Percentiles rank a stretch among this genome's conserved stretches.
phyloP scores from a whole-genome alignment of 106 monocot species.

The Amphibolis antarctica region DNA sequence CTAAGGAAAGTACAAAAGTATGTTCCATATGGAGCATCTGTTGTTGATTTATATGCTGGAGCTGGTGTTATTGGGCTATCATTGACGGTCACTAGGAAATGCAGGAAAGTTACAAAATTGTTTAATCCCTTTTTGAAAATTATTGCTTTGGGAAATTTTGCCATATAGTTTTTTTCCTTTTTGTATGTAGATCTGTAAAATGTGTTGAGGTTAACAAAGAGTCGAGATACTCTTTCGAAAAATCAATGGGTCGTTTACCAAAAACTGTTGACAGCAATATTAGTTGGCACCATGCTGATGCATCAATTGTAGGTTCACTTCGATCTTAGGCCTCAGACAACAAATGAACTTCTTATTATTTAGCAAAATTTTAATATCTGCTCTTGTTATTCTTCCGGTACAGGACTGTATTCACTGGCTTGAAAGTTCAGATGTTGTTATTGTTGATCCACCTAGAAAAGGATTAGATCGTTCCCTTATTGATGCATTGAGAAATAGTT shows the following conservation, averaged over 20 bases:
- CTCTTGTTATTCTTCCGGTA: not conserved
- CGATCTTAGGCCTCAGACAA: not conserved
- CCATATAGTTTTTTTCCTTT: not conserved
- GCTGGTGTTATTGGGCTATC: constrained; percentile 88
- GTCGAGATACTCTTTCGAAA: constrained; percentile 81
- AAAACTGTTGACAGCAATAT: constrained; percentile 56
- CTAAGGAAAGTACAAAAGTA: constrained; percentile 82
- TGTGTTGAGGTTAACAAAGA: constrained; percentile 96
- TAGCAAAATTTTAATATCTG: not conserved
- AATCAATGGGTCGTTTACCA: constrained; percentile 67
- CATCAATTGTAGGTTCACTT: constrained; percentile 56
- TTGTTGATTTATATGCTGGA: constrained; percentile 95
- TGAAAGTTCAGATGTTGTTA: constrained; percentile 73
- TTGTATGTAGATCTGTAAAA: constrained; percentile 73
- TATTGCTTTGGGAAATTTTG: not conserved
- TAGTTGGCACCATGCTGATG: constrained; percentile 95
- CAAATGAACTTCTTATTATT: not conserved
- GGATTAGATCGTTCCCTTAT: constrained; percentile 61
- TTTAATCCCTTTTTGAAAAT: not conserved
- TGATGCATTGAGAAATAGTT: constrained; percentile 40
- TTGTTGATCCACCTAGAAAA: constrained; percentile 99
- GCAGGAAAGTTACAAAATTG: constrained; percentile 40
- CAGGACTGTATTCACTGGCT: constrained; percentile 96
- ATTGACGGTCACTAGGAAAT: constrained; percentile 76
- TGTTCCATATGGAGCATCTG: constrained; percentile 86